Percentiles rank a stretch among this genome's conserved stretches.
These are phyloP conservation scores for Phialocephala subalpina DNA, from an alignment of 2,329 filamentous ascomycete genomes.

Conservation along the genomic window DNA sequence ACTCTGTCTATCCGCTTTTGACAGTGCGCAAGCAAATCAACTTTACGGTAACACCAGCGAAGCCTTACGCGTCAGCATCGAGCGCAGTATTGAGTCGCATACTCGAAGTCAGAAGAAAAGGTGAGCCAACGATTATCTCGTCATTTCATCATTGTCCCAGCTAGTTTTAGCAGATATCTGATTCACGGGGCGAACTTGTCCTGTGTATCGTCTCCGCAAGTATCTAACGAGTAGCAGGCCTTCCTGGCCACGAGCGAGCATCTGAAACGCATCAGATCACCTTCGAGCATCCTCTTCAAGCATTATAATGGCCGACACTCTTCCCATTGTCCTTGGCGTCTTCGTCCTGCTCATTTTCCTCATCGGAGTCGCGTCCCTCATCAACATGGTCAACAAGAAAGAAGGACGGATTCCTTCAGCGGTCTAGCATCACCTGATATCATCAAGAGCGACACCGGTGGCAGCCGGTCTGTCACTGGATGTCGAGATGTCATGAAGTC, in stretches of 20 bases:
- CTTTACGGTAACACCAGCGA: background rate
- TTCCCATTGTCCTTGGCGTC: slow-evolving; percentile 30
- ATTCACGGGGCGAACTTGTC: background rate
- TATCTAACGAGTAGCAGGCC: background rate
- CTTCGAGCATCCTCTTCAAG: background rate
- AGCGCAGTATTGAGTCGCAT: background rate
- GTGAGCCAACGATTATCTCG: background rate
- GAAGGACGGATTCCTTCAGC: slow-evolving; percentile 4
- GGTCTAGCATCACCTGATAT: background rate
- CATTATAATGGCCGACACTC: slow-evolving; percentile 12
- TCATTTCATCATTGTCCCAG: background rate
- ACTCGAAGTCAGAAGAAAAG: slow-evolving; percentile 2
- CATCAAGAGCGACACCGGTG: too few relatives aligned
- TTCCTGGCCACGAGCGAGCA: background rate
- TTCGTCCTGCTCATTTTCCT: slow-evolving; percentile 26
- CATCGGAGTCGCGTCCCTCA: slow-evolving; percentile 30
- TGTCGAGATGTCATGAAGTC: too few relatives aligned
- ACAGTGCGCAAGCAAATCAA: background rate
- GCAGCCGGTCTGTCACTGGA: background rate
- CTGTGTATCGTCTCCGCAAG: background rate
- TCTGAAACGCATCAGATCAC: background rate
- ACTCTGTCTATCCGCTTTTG: background rate
- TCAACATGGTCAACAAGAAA: slow-evolving; percentile 26
- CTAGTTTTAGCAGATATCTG: background rate
- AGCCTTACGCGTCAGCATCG: background rate